Evolutionary conservation across 1,139 yeast genomes (phyloP), one percentile per base, ranked within the genome.

Genomic region (Geotrichum phurueaensis): DNA sequence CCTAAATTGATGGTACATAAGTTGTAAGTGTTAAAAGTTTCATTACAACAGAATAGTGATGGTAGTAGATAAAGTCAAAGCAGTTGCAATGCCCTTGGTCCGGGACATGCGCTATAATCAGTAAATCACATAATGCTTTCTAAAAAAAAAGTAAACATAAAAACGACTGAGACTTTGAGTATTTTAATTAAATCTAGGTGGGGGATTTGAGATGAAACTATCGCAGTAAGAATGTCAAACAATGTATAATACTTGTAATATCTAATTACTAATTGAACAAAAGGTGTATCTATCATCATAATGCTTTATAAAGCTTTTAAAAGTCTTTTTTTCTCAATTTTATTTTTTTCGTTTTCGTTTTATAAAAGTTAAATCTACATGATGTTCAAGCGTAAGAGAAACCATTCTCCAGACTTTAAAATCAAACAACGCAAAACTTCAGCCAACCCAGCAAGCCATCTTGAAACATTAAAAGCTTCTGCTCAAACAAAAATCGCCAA

Each of bases 401-500:
- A 45, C n/a, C 15, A 10, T 29, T 33, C 51, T 50, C 23, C 43
- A n/a, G 18, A 27, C 9, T 3, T 52, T 29, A 9, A 54, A 39
- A 5, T 4, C n/a, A 39, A 39, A 39, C 47, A n/a, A n/a, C 47
- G 47, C 1, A 39, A 27, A 15, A 50, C 47, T 2, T 20, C 53
- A 13, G 23, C 49, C 5, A 22, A 20, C 10, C 22, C 53, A n/a
- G 48, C 29, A 1, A 6, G 20, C 23, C 45, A 54, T 39, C 52
- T 59, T 25, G 56, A 55, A 29, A 39, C 47, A 13, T 7, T 56
- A n/a, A 49, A 33, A 10, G 22, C 23, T 20, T 49, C 36, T 7
- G 54, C 59, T 6, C 57, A 49, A 49, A 18, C 23, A 15, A 49
- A 51, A 29, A 18, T 59, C 23, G 20, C 39, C 43, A n/a, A 29